Evolutionary conservation across 805 yeast genomes (phyloP), one percentile per base, ranked within the genome.

Genomic region (Soucietia sequanensis): DNA sequence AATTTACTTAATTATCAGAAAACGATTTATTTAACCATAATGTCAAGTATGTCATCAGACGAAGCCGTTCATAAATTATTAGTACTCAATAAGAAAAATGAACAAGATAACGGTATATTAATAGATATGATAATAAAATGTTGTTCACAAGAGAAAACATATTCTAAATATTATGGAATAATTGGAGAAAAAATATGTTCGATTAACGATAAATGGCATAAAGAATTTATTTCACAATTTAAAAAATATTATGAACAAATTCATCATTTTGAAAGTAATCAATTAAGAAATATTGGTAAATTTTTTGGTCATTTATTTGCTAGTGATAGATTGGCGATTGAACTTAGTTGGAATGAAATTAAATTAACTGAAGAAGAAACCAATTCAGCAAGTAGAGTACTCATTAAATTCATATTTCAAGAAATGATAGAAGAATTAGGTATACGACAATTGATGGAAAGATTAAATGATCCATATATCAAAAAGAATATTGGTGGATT

Each of bases 51-150:
- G 81, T 81, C 95, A 0, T 80, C 90, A 4, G 95, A 87, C 46
- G 99, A 93, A 65, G 91, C 95, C 0, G 89, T 87, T 1, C 98
- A 90, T 56, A 90, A 90, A 56, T 60, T 93, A 5, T 47, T 85
- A 26, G 76, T 74, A 49, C 49, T 85, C 16, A 52, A 46, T 29
- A 34, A 34, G 14, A 40, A 40, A 18, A 38, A 39, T 30, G 19
- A 26, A 15, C 32, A 65, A 6, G 68, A 75, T 29, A 76, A 80
- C 45, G 58, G 58, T 4, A 73, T 75, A 44, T 67, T 87, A 10
- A 79, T 76, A 6, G 89, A 84, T 45, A 84, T 85, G 76, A 60
- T 91, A 4, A 65, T 87, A 10, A 84, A 83, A 54, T 79, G 91
- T 40, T 84, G 96, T 56, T 75, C 88, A 0, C 95, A 90, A 49